Conservation (phyloP, 139 green algal genomes). For the Microglena sp. region DNA sequence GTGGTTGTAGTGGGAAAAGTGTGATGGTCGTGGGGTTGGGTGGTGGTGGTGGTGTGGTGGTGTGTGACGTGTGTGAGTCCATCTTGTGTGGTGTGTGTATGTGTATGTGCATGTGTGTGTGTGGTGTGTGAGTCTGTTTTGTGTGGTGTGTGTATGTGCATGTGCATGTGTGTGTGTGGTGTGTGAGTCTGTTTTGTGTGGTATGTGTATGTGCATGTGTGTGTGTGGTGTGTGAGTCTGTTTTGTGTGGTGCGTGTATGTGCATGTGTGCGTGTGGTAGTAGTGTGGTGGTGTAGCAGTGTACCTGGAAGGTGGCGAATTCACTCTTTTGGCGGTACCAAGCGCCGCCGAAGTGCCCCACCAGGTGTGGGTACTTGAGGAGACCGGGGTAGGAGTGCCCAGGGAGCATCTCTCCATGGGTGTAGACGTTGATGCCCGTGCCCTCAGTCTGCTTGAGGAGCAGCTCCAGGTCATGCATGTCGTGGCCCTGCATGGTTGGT, state of each 20-base stretch:
- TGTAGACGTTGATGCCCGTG: constrained; percentile 49
- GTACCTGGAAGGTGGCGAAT: constrained; percentile 24
- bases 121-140: background rate
- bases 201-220: background rate
- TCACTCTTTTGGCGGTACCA: constrained; percentile 61
- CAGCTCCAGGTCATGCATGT: constrained; percentile 43
- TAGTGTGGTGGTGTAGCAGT: constrained; percentile 8
- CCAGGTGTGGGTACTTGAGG: constrained; percentile 31
- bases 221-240: background rate
- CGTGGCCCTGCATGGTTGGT: too few relatives aligned
- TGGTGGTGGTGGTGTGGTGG: too few relatives aligned
- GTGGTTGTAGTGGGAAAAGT: too few relatives aligned
- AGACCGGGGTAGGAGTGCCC: constrained; percentile 62
- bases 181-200: too few relatives aligned
- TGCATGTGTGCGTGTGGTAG: background rate
- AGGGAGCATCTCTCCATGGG: constrained; percentile 70
- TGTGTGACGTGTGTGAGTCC: too few relatives aligned
- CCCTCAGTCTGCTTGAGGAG: constrained; percentile 12
- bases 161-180: background rate
- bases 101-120: background rate
- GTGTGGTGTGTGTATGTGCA: background rate
- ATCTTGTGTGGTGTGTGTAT: background rate
- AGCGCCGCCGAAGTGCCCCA: constrained; percentile 23
- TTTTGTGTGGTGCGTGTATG: background rate
- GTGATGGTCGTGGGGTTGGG: too few relatives aligned